Evolutionary conservation across 441 rosid species (phyloP).

Genomic region (Populus hybrid): DNA sequence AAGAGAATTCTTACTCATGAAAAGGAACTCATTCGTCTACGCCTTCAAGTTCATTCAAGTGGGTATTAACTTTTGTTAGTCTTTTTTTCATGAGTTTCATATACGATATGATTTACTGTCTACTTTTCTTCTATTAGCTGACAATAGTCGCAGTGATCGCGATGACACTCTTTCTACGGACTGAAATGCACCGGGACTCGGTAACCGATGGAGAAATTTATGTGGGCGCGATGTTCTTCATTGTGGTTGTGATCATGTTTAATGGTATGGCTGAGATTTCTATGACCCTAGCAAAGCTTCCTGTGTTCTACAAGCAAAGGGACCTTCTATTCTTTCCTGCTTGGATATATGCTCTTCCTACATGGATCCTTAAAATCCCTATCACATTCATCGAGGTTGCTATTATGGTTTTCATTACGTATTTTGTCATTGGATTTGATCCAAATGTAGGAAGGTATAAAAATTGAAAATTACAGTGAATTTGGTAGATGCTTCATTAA

Average conservation of each 20-base stretch:
- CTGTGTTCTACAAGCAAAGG: constrained; percentile 83
- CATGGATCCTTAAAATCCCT: constrained; percentile 81
- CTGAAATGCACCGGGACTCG: constrained; percentile 56
- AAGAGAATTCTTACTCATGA: constrained; percentile 77
- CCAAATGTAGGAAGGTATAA: constrained; percentile 61
- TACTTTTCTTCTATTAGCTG: constrained; percentile 27
- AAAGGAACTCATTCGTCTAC: constrained; percentile 83
- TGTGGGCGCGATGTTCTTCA: constrained; percentile 62
- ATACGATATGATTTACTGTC: neutral
- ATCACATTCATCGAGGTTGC: constrained; percentile 56
- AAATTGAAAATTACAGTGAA: neutral
- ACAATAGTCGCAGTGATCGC: constrained; percentile 34
- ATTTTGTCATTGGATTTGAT: constrained; percentile 73
- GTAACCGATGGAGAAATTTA: constrained; percentile 54
- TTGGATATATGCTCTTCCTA: constrained; percentile 70
- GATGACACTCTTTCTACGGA: constrained; percentile 65
- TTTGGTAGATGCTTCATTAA: neutral
- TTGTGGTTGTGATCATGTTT: constrained; percentile 48
- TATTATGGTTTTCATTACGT: constrained; percentile 51
- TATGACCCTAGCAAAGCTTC: constrained; percentile 74
- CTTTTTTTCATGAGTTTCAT: neutral
- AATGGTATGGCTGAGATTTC: constrained; percentile 79
- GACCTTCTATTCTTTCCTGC: constrained; percentile 73
- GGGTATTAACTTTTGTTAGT: neutral
- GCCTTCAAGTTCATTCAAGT: constrained; percentile 70